Base-by-base conservation (phyloP, 148 eudicot genomes). In the Camellia japonica region DNA sequence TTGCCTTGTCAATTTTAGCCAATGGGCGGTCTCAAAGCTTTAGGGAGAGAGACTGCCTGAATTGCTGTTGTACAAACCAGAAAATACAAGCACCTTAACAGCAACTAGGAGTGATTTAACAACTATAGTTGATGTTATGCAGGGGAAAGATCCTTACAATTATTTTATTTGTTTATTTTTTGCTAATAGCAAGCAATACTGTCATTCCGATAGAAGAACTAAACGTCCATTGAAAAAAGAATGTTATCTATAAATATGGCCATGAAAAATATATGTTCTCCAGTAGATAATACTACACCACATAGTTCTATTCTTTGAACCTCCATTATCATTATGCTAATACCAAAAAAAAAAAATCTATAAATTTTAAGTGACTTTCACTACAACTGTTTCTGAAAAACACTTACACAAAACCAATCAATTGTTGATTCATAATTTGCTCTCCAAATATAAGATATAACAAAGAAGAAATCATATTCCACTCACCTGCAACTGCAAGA, bases 401-500 rank as follows among this genome's bases (percentile, higher is more conserved):
- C 52, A 19, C 38, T 16, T 71, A 4, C 58, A 71, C 42, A 66
- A 63, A 59, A 42, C 13, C 23, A 74, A 44, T 63, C 71, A 76
- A 62, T 55, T 73, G 63, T 72, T 69, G 11, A n/a, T 80, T 76
- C 74, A 81, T 58, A 20, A 15, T 42, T 56, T 7, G 51, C 73
- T 58, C 74, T 81, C 60, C 75, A 81, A 66, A 18, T 72, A 59
- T 56, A 56, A 44, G 59, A 59, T 52, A 59, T 73, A 68, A 74
- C 74, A n/a, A 51, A 7, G 23, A 42, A 67, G 80, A 76, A 68
- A 52, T 54, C 68, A 20, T 55, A 46, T 47, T 73, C 69, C 68
- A 75, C 75, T 68, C 65, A 79, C 85, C 79, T 68, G 79, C 72
- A 74, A 74, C 79, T 68, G 79, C 72, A 74, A 74, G 70, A 47